A percentile compares a stretch with the other conserved stretches of the same genome.
Conservation (phyloP, 2,329 filamentous ascomycete genomes). For the Aspergillus tubingensis region DNA sequence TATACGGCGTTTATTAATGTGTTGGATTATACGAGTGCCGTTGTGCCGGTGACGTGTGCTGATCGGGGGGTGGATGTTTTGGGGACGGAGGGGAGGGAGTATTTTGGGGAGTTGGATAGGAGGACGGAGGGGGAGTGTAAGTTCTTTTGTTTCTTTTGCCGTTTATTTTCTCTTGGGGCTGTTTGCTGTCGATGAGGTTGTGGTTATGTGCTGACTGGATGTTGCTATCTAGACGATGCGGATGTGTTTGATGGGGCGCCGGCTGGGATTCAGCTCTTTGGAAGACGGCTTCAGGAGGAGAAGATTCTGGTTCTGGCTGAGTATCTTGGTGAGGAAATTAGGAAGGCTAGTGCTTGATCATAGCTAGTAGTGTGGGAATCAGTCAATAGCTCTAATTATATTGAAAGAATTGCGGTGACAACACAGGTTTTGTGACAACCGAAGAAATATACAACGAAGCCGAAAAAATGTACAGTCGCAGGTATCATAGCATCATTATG, state of each 20-base stretch:
- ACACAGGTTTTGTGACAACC: background rate
- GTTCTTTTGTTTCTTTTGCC: slow-evolving; percentile 21
- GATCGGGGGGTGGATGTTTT: slow-evolving; percentile 54
- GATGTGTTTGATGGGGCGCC: slow-evolving; percentile 52
- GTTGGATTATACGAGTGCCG: slow-evolving; percentile 57
- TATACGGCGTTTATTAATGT: slow-evolving; percentile 55
- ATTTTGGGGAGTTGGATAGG: slow-evolving; percentile 47
- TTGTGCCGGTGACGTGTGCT: slow-evolving; percentile 58
- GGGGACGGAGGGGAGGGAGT: slow-evolving; percentile 33
- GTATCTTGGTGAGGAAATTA: slow-evolving; percentile 33
- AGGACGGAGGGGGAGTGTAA: slow-evolving; percentile 53
- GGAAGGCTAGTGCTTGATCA: background rate
- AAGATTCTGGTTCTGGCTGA: slow-evolving; percentile 51
- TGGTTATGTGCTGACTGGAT: background rate
- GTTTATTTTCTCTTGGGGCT: background rate
- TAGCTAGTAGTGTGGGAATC: background rate
- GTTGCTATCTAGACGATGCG: slow-evolving; percentile 47
- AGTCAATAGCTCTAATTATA: background rate
- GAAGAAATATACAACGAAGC: background rate
- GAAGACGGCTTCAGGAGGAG: slow-evolving; percentile 54
- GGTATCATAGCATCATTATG: background rate
- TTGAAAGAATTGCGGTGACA: background rate
- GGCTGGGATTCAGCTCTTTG: slow-evolving; percentile 52
- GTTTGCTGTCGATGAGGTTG: slow-evolving; percentile 5
- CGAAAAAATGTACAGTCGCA: background rate